phyloP scores from a whole-genome alignment of 2,329 filamentous ascomycete species.

The Aspergillus fumigatus region DNA sequence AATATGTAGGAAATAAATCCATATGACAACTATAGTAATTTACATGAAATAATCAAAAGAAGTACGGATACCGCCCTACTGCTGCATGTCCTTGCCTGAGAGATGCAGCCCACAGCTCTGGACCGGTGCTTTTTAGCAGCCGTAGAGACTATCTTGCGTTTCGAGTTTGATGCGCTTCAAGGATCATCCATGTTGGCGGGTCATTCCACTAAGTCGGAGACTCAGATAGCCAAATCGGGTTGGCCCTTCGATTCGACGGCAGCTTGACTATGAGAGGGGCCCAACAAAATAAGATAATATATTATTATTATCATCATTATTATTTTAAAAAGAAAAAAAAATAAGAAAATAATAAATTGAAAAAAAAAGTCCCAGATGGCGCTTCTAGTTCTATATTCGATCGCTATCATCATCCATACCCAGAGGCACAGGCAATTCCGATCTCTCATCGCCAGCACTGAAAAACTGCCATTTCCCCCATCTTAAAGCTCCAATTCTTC shows the following conservation, averaged over 20 bases:
- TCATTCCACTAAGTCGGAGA: background rate
- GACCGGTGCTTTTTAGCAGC: slow-evolving; percentile 14
- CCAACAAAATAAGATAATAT: background rate
- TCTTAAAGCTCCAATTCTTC: slow-evolving; percentile 7
- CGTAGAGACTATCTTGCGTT: slow-evolving; percentile 11
- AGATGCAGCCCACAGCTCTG: slow-evolving; percentile 12
- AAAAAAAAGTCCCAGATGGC: background rate
- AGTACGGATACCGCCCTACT: slow-evolving; percentile 9
- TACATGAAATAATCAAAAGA: slow-evolving; percentile 2
- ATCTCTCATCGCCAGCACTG: slow-evolving; percentile 7
- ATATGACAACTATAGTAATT: background rate
- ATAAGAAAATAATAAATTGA: background rate
- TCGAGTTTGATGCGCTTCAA: slow-evolving; percentile 20
- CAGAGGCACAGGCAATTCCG: background rate
- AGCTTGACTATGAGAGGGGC: background rate
- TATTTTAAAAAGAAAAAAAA: background rate
- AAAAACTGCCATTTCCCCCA: slow-evolving; percentile 7
- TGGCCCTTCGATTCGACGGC: background rate
- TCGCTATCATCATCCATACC: slow-evolving; percentile 10
- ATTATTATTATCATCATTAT: background rate
- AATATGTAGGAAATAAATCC: slow-evolving; percentile 9
- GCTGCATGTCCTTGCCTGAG: slow-evolving; percentile 15
- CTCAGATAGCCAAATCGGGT: slow-evolving; percentile 4
- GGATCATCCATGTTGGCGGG: slow-evolving; percentile 22
- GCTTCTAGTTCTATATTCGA: slow-evolving; percentile 1